Evolutionary conservation across 2,329 filamentous ascomycete genomes (phyloP).

Genomic region (Pseudogymnoascus destructans): DNA sequence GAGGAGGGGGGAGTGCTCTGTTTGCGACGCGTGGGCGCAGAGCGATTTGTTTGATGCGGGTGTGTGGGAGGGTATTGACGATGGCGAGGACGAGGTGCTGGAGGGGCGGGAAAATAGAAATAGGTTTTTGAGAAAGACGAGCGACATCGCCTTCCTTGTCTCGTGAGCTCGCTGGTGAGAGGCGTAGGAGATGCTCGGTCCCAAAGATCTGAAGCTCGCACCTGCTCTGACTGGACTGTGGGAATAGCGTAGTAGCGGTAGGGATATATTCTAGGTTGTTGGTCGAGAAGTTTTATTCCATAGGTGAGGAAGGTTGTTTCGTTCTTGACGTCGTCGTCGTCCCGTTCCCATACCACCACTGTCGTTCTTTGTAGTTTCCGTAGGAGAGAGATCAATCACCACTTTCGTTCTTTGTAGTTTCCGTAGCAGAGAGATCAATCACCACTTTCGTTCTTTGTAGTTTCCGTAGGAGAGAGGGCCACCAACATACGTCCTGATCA

Average conservation of each 20-base stretch:
- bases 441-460: too few relatives aligned
- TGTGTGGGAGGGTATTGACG: neutral
- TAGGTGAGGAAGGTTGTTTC: too few relatives aligned
- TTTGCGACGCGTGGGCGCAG: neutral
- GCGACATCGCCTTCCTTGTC: conserved; percentile 20
- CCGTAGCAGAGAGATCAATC: too few relatives aligned
- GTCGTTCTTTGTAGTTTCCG: too few relatives aligned
- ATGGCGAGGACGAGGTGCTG: neutral
- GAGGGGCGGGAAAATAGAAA: conserved; percentile 23
- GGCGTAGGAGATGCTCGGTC: conserved; percentile 14
- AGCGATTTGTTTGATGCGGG: conserved; percentile 10
- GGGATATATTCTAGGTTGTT: neutral
- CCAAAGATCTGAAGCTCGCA: conserved; percentile 7
- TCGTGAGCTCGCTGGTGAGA: conserved; percentile 8
- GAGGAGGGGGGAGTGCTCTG: neutral
- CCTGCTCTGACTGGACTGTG: neutral
- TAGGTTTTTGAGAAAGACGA: conserved; percentile 24
- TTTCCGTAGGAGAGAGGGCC: too few relatives aligned
- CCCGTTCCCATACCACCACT: neutral
- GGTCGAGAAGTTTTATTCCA: too few relatives aligned
- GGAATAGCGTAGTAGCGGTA: neutral
- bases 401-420: too few relatives aligned
- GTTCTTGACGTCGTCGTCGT: neutral
- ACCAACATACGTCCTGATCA: neutral
- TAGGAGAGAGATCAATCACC: too few relatives aligned